Conservation (phyloP, 2,329 filamentous ascomycete genomes). For the Venturia effusa region DNA sequence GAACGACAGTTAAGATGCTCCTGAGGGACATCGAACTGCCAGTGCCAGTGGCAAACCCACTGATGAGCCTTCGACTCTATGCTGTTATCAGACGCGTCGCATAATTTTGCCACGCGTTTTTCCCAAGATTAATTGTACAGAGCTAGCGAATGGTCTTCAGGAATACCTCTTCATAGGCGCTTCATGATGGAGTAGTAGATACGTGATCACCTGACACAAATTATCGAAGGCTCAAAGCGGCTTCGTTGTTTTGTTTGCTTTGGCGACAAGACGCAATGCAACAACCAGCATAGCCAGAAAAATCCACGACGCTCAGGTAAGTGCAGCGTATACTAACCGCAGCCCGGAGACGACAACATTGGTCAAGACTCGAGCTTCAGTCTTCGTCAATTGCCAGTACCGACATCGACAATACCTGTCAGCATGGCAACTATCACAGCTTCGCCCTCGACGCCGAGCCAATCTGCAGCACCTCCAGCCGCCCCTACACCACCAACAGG, state of each 20-base stretch:
- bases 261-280: background rate
- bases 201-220: background rate
- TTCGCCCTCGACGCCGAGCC: constrained; percentile 6
- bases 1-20: no score
- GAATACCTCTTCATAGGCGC: no score
- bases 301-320: background rate
- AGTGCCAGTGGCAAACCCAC: no score
- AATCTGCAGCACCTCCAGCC: constrained; percentile 11
- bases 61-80: no score
- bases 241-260: background rate
- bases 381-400: background rate
- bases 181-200: no score
- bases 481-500: constrained; percentile 41
- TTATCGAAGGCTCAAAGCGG: background rate
- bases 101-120: background rate
- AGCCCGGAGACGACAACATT: background rate
- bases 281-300: background rate
- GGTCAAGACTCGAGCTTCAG: no score
- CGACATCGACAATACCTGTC: background rate
- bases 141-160: no score
- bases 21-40: no score
- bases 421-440: constrained; percentile 8
- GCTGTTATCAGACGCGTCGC: background rate
- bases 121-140: background rate
- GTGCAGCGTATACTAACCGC: background rate